Base-by-base conservation (phyloP, 2,329 filamentous ascomycete species). In the Thielaviopsis populi region DNA sequence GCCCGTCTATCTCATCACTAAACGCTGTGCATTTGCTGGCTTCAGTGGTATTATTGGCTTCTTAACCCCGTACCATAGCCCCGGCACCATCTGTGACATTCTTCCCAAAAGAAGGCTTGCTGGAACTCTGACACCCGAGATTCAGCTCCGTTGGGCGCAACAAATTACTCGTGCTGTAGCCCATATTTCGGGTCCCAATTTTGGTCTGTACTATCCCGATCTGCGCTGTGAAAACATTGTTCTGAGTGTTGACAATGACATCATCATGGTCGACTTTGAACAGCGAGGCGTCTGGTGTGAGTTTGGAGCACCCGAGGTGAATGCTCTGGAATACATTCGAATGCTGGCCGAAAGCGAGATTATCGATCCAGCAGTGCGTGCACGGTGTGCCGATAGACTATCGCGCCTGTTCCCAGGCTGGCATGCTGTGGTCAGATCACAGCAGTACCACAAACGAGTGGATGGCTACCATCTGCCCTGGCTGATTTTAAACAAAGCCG, bases 241-340 rank as follows among this genome's bases (percentile, higher is more conserved):
- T 2, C 71, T 83, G 15, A 78, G 79, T 0, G 73, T 74, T 24
- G 68, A 72, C 0, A 73, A 72, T 22, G 75, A 83, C 63, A 71
- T 78, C 10, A 69, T 84, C 68, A 79, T 85, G 76, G 76, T 84
- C 3, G 82, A 85, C 67, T 83, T 85, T 68, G 82, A 85, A 71
- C 82, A 84, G 70, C 77, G 82, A 40, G 82, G 82, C 7, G 80
- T 83, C 1, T 84, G 82, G 82, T 82, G 79, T 70, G 80, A 83
- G 69, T 84, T 84, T 70, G 79, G 78, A 1, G 76, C 82, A 0
- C 82, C 82, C 0, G 82, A 85, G 69, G 77, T 84, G 66, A 83
- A 83, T 69, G 78, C 78, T 33, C 73, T 84, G 59, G 81, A 84
- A 68, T 83, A 82, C 67, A 69, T 83, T 17, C 78, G 79, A n/a